Conservation (phyloP, 1,139 yeast genomes). For the Waltiozyma sp. region DNA sequence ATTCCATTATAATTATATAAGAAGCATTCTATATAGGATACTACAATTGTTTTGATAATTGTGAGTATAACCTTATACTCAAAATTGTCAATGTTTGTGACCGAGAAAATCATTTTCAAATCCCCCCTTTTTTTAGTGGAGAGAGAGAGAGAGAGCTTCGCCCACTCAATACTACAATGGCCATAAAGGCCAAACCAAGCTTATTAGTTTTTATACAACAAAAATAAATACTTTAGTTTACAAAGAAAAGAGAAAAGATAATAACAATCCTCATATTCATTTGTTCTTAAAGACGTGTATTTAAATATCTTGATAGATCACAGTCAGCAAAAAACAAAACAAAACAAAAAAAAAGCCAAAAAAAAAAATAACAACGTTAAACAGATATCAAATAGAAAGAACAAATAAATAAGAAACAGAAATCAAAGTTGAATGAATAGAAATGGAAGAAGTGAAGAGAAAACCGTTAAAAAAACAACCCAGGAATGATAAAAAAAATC, state of each 20-base stretch:
- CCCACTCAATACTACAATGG: neutral
- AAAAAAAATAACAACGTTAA: neutral
- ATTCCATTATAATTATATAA: no score
- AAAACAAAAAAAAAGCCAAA: neutral
- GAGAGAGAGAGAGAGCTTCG: no score
- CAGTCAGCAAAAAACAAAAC: neutral
- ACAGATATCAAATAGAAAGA: neutral
- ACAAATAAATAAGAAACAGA: neutral
- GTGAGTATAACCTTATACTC: neutral
- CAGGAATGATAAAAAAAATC: constrained; percentile 1
- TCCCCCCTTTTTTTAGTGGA: no score
- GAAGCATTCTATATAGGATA: no score
- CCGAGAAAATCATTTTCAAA: no score
- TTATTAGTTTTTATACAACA: neutral
- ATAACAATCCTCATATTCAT: neutral
- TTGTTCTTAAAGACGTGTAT: neutral
- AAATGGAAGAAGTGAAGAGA: neutral
- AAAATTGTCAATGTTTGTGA: neutral
- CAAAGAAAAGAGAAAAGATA: neutral
- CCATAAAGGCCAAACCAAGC: neutral
- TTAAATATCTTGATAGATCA: neutral
- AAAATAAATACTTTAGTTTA: neutral
- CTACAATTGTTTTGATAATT: neutral
- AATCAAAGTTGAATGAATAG: neutral
- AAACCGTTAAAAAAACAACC: neutral